Percentiles rank a stretch among this genome's conserved stretches.
Conservation (phyloP, 2,329 filamentous ascomycete genomes). For the Fusarium oligoseptatum region DNA sequence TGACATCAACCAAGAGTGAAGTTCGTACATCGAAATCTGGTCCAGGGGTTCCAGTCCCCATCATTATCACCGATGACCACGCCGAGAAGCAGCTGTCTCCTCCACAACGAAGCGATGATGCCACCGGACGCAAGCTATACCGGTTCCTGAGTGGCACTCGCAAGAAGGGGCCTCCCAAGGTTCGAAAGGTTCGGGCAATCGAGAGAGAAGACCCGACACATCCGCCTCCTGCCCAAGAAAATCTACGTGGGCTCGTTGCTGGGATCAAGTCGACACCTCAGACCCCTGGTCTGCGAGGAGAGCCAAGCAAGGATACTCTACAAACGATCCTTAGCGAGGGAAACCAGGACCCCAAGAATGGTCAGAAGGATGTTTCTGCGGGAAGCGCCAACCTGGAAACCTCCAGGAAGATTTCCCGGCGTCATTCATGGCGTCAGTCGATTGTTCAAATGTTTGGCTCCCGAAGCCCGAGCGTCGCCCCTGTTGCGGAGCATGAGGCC, state of each 20-base stretch:
- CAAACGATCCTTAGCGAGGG: slow-evolving; percentile 66
- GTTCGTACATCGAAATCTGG: slow-evolving; percentile 18
- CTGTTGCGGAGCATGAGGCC: slow-evolving; percentile 6
- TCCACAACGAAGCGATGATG: not conserved
- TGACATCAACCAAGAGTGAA: slow-evolving; percentile 38
- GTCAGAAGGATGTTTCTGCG: slow-evolving; percentile 6
- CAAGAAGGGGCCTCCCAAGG: slow-evolving; percentile 39
- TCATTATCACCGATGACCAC: slow-evolving; percentile 14
- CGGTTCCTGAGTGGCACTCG: slow-evolving; percentile 36
- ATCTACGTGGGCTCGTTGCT: slow-evolving; percentile 2
- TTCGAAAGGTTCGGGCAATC: slow-evolving; percentile 13
- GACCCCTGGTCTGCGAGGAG: slow-evolving; percentile 53
- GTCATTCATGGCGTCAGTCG: slow-evolving; percentile 36
- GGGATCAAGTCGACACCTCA: slow-evolving; percentile 51
- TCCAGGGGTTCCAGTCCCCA: slow-evolving; percentile 18
- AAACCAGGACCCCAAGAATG: slow-evolving; percentile 53
- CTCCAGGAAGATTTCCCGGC: slow-evolving; percentile 27
- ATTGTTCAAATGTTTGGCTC: slow-evolving; percentile 35
- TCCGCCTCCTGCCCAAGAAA: slow-evolving; percentile 24
- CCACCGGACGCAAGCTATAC: slow-evolving; percentile 30
- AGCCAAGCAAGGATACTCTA: slow-evolving; percentile 62
- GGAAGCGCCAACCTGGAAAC: not conserved
- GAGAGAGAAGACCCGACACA: slow-evolving; percentile 48
- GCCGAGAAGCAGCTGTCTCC: not conserved
- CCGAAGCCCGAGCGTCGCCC: slow-evolving; percentile 24